Conservation (phyloP, 1,284 basidiomycete species). For the Vanrija pseudolonga region DNA sequence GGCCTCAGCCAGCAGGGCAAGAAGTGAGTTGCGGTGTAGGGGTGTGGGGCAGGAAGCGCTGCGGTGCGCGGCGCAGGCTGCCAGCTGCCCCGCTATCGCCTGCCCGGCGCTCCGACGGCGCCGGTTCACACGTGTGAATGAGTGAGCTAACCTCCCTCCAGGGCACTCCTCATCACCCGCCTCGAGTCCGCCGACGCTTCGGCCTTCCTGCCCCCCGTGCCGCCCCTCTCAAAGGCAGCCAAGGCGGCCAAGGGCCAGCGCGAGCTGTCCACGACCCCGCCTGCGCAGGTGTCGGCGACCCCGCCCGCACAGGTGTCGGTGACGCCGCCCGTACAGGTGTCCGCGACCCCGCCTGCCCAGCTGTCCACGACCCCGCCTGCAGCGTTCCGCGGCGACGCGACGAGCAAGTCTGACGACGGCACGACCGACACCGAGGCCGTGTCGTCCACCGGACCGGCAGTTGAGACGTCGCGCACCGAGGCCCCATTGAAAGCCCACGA, state of each 20-base stretch:
- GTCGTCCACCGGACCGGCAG: constrained; percentile 22
- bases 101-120: no score
- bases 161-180: constrained; percentile 34
- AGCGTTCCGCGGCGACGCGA: no score
- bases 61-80: background rate
- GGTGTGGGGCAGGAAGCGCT: background rate
- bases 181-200: constrained; percentile 38
- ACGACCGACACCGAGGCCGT: constrained; percentile 16
- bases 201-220: constrained; percentile 32
- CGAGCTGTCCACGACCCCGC: constrained; percentile 2
- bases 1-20: constrained; percentile 61
- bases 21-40: constrained; percentile 29
- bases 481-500: constrained; percentile 11
- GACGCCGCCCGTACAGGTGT: no score
- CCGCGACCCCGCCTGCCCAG: no score
- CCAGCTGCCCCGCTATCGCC: no score
- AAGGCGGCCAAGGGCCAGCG: constrained; percentile 4
- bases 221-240: constrained; percentile 16
- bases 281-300: no score
- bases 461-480: constrained; percentile 21
- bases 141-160: constrained; percentile 6
- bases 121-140: background rate
- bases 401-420: background rate
- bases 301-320: no score
- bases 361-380: background rate